Conservation (phyloP, 352 stramenopile genomes). For the Phytophthora constricta region DNA sequence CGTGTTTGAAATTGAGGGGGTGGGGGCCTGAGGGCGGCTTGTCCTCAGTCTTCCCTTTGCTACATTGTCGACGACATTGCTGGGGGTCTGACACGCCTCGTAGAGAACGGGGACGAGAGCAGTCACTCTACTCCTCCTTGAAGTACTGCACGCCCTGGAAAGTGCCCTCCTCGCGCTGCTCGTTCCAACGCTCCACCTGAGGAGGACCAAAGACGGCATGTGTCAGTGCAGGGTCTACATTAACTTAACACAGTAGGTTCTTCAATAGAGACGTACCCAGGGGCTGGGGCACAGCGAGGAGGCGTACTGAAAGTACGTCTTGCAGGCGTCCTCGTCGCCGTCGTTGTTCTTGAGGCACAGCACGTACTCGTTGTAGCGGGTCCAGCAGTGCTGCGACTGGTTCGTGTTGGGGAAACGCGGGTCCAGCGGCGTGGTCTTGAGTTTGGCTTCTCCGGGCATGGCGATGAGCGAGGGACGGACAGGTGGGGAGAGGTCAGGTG, state of each 20-base stretch:
- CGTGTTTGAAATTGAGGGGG: too few species aligned
- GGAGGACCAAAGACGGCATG: conserved; percentile 1
- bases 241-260: too few species aligned
- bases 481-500: background rate
- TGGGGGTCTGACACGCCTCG: background rate
- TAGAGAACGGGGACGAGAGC: background rate
- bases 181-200: conserved; percentile 82
- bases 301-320: conserved; percentile 79
- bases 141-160: conserved; percentile 86
- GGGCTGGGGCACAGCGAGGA: conserved; percentile 78
- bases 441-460: conserved; percentile 59
- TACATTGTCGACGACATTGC: too few species aligned
- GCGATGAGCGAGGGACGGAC: conserved; percentile 3
- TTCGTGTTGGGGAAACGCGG: conserved; percentile 89
- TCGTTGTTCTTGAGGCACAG: conserved; percentile 96
- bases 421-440: conserved; percentile 88
- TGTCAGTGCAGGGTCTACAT: conserved; percentile 3
- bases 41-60: too few species aligned
- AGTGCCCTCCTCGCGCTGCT: conserved; percentile 81
- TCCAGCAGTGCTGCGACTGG: conserved; percentile 91
- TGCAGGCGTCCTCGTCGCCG: conserved; percentile 92
- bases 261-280: conserved; percentile 54
- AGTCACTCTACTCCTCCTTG: conserved; percentile 49
- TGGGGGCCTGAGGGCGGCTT: too few species aligned
- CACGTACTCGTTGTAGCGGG: conserved; percentile 97